Evolutionary conservation across 2,329 filamentous ascomycete species (phyloP).

Genomic region (Falciphora oryzae): DNA sequence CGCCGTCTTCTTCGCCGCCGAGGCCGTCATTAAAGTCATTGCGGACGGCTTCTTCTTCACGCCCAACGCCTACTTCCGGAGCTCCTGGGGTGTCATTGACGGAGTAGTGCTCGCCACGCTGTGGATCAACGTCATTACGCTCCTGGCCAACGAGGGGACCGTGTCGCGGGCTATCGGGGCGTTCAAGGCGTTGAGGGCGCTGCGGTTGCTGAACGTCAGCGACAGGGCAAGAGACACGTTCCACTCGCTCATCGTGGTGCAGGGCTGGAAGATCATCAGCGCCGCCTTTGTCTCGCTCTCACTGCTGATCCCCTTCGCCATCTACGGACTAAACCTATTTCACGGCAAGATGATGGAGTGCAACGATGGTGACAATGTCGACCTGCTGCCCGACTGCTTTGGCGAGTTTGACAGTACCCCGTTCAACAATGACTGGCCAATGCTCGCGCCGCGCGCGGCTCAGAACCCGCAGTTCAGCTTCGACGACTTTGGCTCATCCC

Average conservation of each 20-base stretch:
- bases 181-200: slow-evolving; percentile 90
- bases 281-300: slow-evolving; percentile 92
- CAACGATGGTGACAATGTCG: slow-evolving; percentile 63
- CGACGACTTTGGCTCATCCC: slow-evolving; percentile 85
- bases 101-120: slow-evolving; percentile 85
- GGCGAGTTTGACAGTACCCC: slow-evolving; percentile 75
- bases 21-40: slow-evolving; percentile 86
- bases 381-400: slow-evolving; percentile 67
- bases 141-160: slow-evolving; percentile 73
- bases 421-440: slow-evolving; percentile 67
- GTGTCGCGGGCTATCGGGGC: slow-evolving; percentile 89
- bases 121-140: slow-evolving; percentile 88
- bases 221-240: slow-evolving; percentile 95
- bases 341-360: slow-evolving; percentile 73
- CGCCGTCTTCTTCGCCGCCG: slow-evolving; percentile 75
- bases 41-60: slow-evolving; percentile 96
- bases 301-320: slow-evolving; percentile 90
- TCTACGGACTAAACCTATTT: slow-evolving; percentile 92
- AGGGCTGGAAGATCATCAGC: slow-evolving; percentile 89
- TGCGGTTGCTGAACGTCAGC: slow-evolving; percentile 89
- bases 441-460: slow-evolving; percentile 76
- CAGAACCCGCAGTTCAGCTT: slow-evolving; percentile 84
- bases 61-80: slow-evolving; percentile 93
- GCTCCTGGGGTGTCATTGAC: slow-evolving; percentile 96
- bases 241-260: slow-evolving; percentile 90